Conservation (phyloP, 164 flowering plant genomes). For the Dillenia turbinata region DNA sequence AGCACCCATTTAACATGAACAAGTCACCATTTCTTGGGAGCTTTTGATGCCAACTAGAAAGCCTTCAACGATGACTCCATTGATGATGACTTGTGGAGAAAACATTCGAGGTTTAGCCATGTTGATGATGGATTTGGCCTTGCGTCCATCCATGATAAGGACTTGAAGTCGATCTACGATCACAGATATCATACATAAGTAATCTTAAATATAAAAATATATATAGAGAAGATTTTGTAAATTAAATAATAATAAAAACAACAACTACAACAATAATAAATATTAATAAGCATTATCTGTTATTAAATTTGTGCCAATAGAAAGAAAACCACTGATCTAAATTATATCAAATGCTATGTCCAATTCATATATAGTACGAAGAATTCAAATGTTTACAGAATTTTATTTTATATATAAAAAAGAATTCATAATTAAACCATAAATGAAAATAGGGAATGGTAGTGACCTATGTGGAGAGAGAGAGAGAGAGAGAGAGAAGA, state of each 20-base stretch:
- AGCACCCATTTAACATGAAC: constrained; percentile 42
- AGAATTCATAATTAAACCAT: too few species aligned
- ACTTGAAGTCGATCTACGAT: constrained; percentile 1
- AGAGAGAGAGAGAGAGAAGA: background rate
- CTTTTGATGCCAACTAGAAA: background rate
- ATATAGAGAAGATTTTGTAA: constrained; percentile 1
- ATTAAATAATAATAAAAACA: background rate
- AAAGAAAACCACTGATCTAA: background rate
- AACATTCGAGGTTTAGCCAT: constrained; percentile 2
- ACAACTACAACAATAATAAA: background rate
- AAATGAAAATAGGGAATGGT: too few species aligned
- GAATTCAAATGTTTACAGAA: too few species aligned
- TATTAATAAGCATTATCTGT: background rate
- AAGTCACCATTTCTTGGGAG: background rate
- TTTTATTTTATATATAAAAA: too few species aligned
- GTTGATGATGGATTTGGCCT: background rate
- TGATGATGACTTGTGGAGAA: background rate
- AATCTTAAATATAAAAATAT: background rate
- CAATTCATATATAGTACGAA: too few species aligned
- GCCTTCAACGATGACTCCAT: background rate
- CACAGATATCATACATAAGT: background rate
- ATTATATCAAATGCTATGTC: too few species aligned
- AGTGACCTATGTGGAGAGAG: background rate
- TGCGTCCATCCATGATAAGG: constrained; percentile 8
- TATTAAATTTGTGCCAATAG: background rate